These are phyloP conservation scores for Leccinum incarnatum DNA, from an alignment of 768 basidiomycete genomes.

Conservation along the genomic window DNA sequence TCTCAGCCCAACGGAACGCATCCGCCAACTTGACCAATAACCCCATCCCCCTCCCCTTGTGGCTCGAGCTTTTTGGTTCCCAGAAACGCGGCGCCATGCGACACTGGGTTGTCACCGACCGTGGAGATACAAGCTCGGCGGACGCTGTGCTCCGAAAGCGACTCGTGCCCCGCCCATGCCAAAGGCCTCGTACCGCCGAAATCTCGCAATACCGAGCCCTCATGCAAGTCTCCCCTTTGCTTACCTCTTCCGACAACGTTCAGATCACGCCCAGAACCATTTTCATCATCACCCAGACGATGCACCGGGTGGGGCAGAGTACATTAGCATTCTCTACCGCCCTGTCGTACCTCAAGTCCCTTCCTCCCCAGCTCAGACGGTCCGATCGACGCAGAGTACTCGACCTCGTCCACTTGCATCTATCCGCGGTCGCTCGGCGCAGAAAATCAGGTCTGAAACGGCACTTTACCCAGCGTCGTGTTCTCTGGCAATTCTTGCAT, in stretches of 20 bases:
- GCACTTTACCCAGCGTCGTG: conserved; percentile 44
- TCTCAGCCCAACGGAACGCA: conserved; percentile 11
- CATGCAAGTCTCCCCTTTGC: conserved; percentile 41
- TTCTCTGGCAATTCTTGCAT: conserved; percentile 43
- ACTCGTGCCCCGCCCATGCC: conserved; percentile 16
- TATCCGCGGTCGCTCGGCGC: conserved; percentile 38
- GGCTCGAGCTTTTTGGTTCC: conserved; percentile 59
- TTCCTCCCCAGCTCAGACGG: conserved; percentile 43
- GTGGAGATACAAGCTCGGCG: not conserved
- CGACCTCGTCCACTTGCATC: conserved; percentile 46
- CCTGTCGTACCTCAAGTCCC: conserved; percentile 44
- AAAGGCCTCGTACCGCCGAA: conserved; percentile 10
- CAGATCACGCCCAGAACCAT: conserved; percentile 43
- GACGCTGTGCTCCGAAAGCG: conserved; percentile 5
- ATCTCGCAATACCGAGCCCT: conserved; percentile 36
- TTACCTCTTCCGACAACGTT: conserved; percentile 33
- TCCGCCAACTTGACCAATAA: conserved; percentile 1
- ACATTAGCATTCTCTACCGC: conserved; percentile 45
- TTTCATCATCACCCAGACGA: conserved; percentile 42
- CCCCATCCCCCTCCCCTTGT: conserved; percentile 45
- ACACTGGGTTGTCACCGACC: conserved; percentile 12
- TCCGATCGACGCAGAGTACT: conserved; percentile 39
- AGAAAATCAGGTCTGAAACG: conserved; percentile 39
- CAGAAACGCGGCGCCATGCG: conserved; percentile 37
- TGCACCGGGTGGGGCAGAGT: conserved; percentile 42